Evolutionary conservation across 225 moss, liverwort and hornwort genomes (phyloP).

Genomic region (Bryoerythrophyllum caledonicum): DNA sequence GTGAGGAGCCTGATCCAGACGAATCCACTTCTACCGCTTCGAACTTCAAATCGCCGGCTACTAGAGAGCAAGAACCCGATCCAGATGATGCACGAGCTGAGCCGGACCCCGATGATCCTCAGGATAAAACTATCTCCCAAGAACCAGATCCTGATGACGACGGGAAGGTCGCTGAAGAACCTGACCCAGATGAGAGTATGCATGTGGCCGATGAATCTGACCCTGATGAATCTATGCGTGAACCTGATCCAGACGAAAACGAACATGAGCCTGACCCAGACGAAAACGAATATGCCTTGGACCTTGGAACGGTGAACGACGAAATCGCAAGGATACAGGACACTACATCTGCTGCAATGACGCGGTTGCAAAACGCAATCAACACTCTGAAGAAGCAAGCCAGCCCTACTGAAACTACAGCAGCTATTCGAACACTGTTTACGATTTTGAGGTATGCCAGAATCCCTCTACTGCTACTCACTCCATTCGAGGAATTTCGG

Average conservation of each 20-base stretch:
- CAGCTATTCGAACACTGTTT: constrained; percentile 36
- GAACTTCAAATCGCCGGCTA: neutral
- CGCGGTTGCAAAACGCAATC: constrained; percentile 47
- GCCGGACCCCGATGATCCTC: constrained; percentile 32
- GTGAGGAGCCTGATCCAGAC: constrained; percentile 26
- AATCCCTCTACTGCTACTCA: neutral
- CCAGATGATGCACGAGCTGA: constrained; percentile 42
- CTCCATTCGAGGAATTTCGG: neutral
- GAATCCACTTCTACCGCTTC: constrained; percentile 18
- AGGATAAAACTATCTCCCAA: constrained; percentile 3
- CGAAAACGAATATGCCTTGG: constrained; percentile 21
- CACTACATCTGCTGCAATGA: constrained; percentile 23
- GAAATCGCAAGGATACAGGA: constrained; percentile 45
- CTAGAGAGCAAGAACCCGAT: constrained; percentile 32
- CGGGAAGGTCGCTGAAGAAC: constrained; percentile 20
- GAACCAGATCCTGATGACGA: constrained; percentile 50
- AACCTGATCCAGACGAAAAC: constrained; percentile 30
- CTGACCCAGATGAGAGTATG: constrained; percentile 40
- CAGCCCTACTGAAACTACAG: constrained; percentile 28
- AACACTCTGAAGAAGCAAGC: constrained; percentile 41
- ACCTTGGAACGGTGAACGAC: constrained; percentile 21
- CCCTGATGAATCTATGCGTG: constrained; percentile 31
- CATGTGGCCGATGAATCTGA: constrained; percentile 29
- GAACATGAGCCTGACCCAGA: constrained; percentile 18
- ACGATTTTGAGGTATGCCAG: constrained; percentile 45